These are phyloP conservation scores for Capsicum chinense DNA, from an alignment of 257 asterid genomes.

Conservation along the genomic window DNA sequence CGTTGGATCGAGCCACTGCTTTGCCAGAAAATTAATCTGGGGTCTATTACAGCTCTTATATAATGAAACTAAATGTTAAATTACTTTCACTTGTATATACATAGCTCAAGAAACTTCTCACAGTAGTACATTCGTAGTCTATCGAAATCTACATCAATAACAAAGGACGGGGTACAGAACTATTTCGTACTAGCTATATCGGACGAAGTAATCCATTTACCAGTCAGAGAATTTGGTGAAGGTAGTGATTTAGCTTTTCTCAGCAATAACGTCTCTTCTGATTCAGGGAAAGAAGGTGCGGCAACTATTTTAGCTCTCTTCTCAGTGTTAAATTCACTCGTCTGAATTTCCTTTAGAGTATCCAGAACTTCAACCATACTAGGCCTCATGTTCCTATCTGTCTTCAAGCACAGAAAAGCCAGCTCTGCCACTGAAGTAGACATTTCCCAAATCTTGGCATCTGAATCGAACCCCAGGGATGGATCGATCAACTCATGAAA, in stretches of 20 bases:
- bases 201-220: slow-evolving; percentile 21
- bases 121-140: background rate
- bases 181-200: background rate
- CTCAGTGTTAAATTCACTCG: background rate
- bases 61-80: background rate
- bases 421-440: background rate
- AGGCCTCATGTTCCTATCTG: background rate
- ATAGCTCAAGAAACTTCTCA: background rate
- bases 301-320: background rate
- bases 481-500: slow-evolving; percentile 10
- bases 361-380: slow-evolving; percentile 20
- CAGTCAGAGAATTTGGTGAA: slow-evolving; percentile 21
- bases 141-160: background rate
- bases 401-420: slow-evolving; percentile 25
- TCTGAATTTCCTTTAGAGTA: slow-evolving; percentile 24
- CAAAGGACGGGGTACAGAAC: background rate
- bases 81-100: background rate
- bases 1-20: background rate
- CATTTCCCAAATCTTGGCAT: background rate
- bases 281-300: background rate
- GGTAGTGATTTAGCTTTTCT: slow-evolving; percentile 6
- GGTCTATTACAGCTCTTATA: background rate
- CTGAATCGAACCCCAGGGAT: slow-evolving; percentile 16
- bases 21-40: background rate
- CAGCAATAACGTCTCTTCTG: background rate